A percentile compares a stretch with the other conserved stretches of the same genome.
These are phyloP conservation scores for Yarrowia sp. DNA, from an alignment of 805 yeast genomes.

Conservation along the genomic window DNA sequence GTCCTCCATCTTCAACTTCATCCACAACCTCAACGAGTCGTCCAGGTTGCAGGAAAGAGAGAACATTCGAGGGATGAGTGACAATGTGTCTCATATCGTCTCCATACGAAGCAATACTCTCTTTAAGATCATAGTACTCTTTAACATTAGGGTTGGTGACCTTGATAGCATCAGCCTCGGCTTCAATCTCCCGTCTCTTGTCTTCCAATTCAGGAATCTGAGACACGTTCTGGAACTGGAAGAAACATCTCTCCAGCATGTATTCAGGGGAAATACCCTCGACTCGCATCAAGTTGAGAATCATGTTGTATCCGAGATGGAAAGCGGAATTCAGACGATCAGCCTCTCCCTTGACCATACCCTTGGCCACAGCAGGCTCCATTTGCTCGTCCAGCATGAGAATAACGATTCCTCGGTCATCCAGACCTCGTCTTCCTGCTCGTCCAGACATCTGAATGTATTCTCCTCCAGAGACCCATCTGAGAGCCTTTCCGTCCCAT, in stretches of 20 bases:
- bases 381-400: constrained; percentile 99
- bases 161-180: constrained; percentile 47
- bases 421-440: constrained; percentile 99
- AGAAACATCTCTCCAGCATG: constrained; percentile 91
- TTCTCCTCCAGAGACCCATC: constrained; percentile 99
- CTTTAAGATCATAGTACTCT: constrained; percentile 78
- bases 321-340: constrained; percentile 96
- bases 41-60: constrained; percentile 86
- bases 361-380: constrained; percentile 99
- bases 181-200: constrained; percentile 48
- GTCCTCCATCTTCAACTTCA: constrained; percentile 29
- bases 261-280: constrained; percentile 98
- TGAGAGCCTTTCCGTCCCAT: constrained; percentile 96
- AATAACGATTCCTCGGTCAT: constrained; percentile 97
- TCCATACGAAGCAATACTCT: constrained; percentile 67
- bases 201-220: constrained; percentile 83
- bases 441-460: constrained; percentile 99
- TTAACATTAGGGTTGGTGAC: constrained; percentile 70
- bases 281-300: constrained; percentile 86
- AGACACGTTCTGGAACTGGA: constrained; percentile 89
- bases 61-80: constrained; percentile 84
- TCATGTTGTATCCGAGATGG: constrained; percentile 97
- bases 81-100: constrained; percentile 76
- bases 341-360: constrained; percentile 99
- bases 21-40: constrained; percentile 62